These are phyloP conservation scores for Pichia sp. DNA, from an alignment of 1,139 yeast species.

Conservation along the genomic window DNA sequence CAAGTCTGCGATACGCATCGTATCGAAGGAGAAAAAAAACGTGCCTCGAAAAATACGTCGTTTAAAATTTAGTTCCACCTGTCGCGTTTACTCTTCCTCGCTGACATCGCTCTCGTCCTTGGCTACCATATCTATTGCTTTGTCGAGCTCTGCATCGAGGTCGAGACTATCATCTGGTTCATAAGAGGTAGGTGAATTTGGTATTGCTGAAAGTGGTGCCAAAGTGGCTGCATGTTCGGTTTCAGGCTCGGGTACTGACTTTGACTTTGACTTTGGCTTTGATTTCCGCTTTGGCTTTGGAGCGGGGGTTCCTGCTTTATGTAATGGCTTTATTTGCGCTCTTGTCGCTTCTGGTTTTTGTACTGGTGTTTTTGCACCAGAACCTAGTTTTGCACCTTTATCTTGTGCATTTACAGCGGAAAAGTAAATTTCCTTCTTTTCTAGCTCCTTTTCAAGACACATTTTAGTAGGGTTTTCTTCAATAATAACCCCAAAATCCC, in stretches of 20 bases:
- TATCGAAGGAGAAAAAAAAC: too few species aligned
- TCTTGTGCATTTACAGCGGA: not conserved
- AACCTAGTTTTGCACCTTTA: not conserved
- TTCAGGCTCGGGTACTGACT: not conserved
- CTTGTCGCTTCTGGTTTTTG: not conserved
- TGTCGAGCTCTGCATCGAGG: slow-evolving; percentile 18
- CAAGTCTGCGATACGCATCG: too few species aligned
- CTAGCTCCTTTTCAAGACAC: slow-evolving; percentile 4
- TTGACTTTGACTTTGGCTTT: not conserved
- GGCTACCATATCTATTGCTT: slow-evolving; percentile 19
- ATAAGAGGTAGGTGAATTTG: not conserved
- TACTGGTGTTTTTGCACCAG: not conserved
- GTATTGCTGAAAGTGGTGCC: not conserved
- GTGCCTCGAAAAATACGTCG: not conserved
- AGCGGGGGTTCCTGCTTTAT: not conserved
- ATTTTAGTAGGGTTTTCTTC: slow-evolving; percentile 15
- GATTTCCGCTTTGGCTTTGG: not conserved
- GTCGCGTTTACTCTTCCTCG: slow-evolving; percentile 17
- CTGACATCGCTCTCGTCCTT: slow-evolving; percentile 19
- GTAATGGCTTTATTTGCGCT: too few species aligned
- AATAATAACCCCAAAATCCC: slow-evolving; percentile 15
- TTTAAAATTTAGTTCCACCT: too few species aligned
- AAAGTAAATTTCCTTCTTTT: not conserved
- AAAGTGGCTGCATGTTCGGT: not conserved
- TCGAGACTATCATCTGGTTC: slow-evolving; percentile 11